phyloP scores from a whole-genome alignment of 192 early-diverging fungal genomes.

The Haplosporangium gracile region DNA sequence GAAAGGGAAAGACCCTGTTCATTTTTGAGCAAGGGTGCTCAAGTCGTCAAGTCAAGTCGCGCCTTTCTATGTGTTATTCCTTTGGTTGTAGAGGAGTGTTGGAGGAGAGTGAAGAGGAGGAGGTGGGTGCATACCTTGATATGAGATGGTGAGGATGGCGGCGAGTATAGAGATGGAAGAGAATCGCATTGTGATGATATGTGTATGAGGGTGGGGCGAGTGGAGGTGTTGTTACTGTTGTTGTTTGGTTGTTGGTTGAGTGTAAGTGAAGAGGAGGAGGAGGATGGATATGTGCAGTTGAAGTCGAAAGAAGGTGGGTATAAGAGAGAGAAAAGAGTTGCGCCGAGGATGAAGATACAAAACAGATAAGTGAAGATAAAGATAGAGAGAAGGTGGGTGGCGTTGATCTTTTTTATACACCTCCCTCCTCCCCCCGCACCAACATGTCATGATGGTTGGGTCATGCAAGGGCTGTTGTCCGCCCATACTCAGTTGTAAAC shows the following conservation, averaged over 20 bases:
- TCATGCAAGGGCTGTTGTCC: conserved; percentile 3
- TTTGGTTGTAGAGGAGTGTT: not conserved
- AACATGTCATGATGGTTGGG: no score
- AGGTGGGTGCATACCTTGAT: conserved; percentile 19
- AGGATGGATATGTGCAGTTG: not conserved
- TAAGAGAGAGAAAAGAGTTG: not conserved
- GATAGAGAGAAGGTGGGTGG: not conserved
- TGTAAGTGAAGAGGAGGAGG: conserved; percentile 7
- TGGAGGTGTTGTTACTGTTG: not conserved
- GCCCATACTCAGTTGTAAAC: no score
- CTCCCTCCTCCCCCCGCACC: not conserved
- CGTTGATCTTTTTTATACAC: no score
- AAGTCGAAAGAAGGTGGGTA: not conserved
- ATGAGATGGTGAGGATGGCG: conserved; percentile 9
- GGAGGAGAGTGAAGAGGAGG: not conserved
- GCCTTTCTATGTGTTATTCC: not conserved
- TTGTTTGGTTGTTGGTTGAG: not conserved
- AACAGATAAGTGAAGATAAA: not conserved
- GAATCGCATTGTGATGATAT: not conserved
- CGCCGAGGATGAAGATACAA: not conserved
- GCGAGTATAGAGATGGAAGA: conserved; percentile 11
- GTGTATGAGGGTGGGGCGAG: not conserved
- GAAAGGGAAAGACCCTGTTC: not conserved
- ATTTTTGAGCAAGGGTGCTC: not conserved
- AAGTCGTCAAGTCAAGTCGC: not conserved